Base-by-base conservation (phyloP, 208 protist genomes). In the Phytomonas sp. region DNA sequence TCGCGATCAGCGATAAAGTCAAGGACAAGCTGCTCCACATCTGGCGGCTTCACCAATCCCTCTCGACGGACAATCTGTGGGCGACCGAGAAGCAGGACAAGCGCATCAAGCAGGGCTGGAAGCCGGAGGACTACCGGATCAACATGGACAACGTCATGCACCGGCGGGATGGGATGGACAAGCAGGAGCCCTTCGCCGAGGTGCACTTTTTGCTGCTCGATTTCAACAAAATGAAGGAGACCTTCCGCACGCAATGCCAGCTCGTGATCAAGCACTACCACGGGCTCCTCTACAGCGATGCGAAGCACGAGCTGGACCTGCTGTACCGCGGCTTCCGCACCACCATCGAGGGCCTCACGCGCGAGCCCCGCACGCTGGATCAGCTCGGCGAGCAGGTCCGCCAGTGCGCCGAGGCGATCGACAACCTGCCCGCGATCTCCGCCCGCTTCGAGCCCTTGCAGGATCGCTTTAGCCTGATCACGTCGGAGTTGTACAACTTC, bases 191-290 rank as follows among this genome's bases (percentile, higher is more conserved):
- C 26, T 98, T 93, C 62, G 83, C 86, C 30, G 91, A 95, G 71
- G 94, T 99, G 23, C 74, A 93, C 56, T 99, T 99, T 82, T 66
- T 99, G 45, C 86, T 96, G 72, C 78, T 99, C 7, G 97, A 99
- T 81, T 98, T 94, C 82, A 88, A 87, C 36, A 91, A 89, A 67
- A 97, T 99, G 83, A 99, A 99, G 91, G 85, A 96, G 60, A 92
- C 95, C 12, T 96, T 99, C 73, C 83, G 97, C 23, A 76, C 78
- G 52, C 97, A 99, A 77, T 99, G 97, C 77, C 86, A 94, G 71
- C 74, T 96, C 29, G 98, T 98, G 77, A 97, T 98, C 79, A 89
- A 86, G 72, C 91, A 97, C 80, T 98, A 98, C 76, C 97, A 97
- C 66, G 75, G 83, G 36, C 86, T 99, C 0, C 89, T 99, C 6